A percentile compares a stretch with the other conserved stretches of the same genome.
phyloP scores from a whole-genome alignment of 2,329 filamentous ascomycete species.

The Paecilomyces sp. region DNA sequence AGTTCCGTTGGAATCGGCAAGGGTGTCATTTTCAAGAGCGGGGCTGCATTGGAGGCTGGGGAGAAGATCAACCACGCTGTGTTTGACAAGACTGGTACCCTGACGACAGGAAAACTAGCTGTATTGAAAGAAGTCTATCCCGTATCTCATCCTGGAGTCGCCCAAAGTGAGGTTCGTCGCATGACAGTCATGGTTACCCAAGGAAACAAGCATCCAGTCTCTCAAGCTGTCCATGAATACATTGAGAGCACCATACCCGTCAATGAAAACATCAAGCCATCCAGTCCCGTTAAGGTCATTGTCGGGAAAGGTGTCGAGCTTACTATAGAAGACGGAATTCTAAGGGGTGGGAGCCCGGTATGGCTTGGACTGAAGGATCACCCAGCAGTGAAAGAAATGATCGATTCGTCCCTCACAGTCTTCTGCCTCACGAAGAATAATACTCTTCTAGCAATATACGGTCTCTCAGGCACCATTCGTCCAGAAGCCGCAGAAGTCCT shows the following conservation, averaged over 20 bases:
- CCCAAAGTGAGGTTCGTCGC: slow-evolving; percentile 25
- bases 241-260: slow-evolving; percentile 21
- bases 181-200: slow-evolving; percentile 69
- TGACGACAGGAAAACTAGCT: slow-evolving; percentile 47
- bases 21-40: slow-evolving; percentile 64
- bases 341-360: background rate
- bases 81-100: slow-evolving; percentile 75
- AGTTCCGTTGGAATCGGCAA: slow-evolving; percentile 57
- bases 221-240: slow-evolving; percentile 39
- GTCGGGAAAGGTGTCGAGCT: slow-evolving; percentile 19
- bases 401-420: background rate
- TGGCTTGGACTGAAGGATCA: background rate
- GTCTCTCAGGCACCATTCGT: background rate
- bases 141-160: background rate
- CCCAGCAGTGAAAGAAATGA: background rate
- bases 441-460: background rate
- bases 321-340: background rate
- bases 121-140: background rate
- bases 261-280: background rate
- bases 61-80: slow-evolving; percentile 59
- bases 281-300: slow-evolving; percentile 10
- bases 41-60: slow-evolving; percentile 56
- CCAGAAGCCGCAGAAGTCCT: background rate
- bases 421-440: background rate
- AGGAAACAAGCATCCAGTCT: slow-evolving; percentile 51